phyloP scores from a whole-genome alignment of 176 grass and related monocot genomes.

The Aegilops tauschii region DNA sequence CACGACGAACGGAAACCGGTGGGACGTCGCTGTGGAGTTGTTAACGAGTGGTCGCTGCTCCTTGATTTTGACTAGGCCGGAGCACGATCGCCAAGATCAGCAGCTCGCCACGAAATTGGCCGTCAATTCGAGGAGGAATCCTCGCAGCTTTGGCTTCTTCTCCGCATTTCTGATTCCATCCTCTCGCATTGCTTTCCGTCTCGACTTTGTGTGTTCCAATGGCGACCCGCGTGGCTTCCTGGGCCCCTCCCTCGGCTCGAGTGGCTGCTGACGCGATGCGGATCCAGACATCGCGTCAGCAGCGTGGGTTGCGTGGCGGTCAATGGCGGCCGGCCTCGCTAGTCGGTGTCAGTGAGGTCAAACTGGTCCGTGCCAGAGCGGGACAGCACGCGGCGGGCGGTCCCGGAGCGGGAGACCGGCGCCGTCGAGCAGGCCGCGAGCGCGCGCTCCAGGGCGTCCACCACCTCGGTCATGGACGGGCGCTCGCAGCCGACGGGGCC shows the following conservation, averaged over 20 bases:
- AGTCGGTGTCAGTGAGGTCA: constrained; percentile 60
- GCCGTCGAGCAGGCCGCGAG: constrained; percentile 32
- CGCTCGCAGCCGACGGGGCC: constrained; percentile 56
- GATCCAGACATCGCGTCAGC: constrained; percentile 11
- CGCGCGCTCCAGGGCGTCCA: constrained; percentile 71
- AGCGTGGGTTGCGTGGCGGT: neutral
- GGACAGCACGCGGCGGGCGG: constrained; percentile 26
- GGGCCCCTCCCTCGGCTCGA: neutral
- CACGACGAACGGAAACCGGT: constrained; percentile 14
- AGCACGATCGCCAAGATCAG: neutral
- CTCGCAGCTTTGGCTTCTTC: neutral
- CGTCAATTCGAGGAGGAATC: neutral
- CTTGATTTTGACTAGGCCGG: neutral
- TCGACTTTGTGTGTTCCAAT: neutral
- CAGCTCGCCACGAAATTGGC: neutral
- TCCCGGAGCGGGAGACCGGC: constrained; percentile 24
- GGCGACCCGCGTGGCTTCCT: constrained; percentile 18
- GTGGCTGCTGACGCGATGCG: constrained; percentile 19
- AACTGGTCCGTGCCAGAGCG: constrained; percentile 51
- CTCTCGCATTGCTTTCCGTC: neutral
- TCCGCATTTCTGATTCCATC: neutral
- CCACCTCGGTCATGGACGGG: constrained; percentile 88
- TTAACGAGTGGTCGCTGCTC: constrained; percentile 15
- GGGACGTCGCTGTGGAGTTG: constrained; percentile 29
- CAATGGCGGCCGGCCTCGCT: neutral